Evolutionary conservation across 108 stramenopile species (phyloP).

Genomic region (Asterionellopsis glacialis): DNA sequence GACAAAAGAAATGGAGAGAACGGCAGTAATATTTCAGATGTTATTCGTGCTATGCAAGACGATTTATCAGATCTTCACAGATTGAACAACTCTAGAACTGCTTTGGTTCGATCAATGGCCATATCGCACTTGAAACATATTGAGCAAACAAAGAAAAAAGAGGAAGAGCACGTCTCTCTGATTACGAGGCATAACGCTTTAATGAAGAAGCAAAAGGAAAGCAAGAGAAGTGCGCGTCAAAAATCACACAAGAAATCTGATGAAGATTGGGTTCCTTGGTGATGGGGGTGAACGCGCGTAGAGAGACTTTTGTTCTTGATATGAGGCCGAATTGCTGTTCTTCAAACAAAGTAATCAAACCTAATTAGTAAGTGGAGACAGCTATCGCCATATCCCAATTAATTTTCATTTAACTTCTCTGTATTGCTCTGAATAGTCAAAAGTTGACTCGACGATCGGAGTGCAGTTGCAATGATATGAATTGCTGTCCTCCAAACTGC

Average conservation of each 20-base stretch:
- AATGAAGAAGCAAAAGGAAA: conserved; percentile 32
- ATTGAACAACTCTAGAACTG: conserved; percentile 23
- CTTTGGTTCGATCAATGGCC: conserved; percentile 20
- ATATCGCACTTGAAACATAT: conserved; percentile 2
- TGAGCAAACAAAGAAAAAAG: conserved; percentile 11
- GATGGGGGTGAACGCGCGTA: too few relatives aligned
- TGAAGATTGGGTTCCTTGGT: conserved; percentile 15
- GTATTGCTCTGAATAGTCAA: conserved; percentile 3
- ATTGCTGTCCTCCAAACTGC: conserved; percentile 32
- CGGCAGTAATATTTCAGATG: conserved; percentile 12
- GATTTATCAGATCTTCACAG: conserved; percentile 15
- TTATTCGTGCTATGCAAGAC: conserved; percentile 24
- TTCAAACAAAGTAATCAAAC: too few relatives aligned
- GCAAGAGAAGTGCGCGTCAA: conserved; percentile 6
- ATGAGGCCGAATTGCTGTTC: too few relatives aligned
- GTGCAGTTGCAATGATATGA: conserved; percentile 15
- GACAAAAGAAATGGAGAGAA: conserved; percentile 6
- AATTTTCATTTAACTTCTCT: background rate
- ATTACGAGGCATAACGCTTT: conserved; percentile 26
- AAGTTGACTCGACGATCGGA: conserved; percentile 6
- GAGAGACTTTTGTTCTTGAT: too few relatives aligned
- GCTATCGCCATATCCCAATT: too few relatives aligned
- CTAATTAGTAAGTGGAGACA: too few relatives aligned
- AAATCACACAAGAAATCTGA: conserved; percentile 5
- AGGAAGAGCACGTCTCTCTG: conserved; percentile 21